Evolutionary conservation across 2,329 filamentous ascomycete species (phyloP).

Genomic region (Sclerotinia spermophila): DNA sequence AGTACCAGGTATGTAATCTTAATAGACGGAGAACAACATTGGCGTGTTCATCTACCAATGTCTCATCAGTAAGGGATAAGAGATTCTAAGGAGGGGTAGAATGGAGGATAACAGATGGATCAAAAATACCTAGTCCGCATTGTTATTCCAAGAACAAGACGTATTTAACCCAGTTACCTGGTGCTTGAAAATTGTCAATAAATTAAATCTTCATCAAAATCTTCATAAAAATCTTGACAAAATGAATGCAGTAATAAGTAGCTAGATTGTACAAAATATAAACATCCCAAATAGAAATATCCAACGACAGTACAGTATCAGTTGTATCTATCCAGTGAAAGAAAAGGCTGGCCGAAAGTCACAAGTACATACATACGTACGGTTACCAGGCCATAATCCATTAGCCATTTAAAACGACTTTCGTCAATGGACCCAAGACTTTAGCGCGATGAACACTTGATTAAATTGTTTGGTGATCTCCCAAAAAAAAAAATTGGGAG

Average conservation of each 20-base stretch:
- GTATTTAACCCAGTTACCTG: background rate
- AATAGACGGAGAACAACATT: background rate
- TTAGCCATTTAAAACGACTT: no score
- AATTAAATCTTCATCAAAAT: background rate
- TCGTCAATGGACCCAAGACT: background rate
- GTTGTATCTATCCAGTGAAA: no score
- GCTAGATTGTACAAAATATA: background rate
- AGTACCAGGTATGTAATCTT: background rate
- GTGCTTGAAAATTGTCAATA: background rate
- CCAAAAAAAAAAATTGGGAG: background rate
- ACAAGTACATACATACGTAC: no score
- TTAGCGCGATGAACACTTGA: background rate
- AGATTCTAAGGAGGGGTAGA: background rate
- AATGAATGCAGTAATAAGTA: no score
- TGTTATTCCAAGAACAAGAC: background rate
- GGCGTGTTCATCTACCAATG: background rate
- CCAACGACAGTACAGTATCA: background rate
- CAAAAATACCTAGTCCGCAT: no score
- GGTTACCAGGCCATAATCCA: background rate
- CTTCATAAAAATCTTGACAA: background rate
- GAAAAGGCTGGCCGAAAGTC: no score
- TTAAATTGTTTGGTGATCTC: background rate
- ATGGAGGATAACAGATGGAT: background rate
- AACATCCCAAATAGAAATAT: background rate
- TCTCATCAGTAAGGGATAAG: background rate